Percentiles rank a stretch among this genome's conserved stretches.
These are phyloP conservation scores for Saccharum spontaneum DNA, from an alignment of 176 grass and related monocot genomes.

Conservation along the genomic window DNA sequence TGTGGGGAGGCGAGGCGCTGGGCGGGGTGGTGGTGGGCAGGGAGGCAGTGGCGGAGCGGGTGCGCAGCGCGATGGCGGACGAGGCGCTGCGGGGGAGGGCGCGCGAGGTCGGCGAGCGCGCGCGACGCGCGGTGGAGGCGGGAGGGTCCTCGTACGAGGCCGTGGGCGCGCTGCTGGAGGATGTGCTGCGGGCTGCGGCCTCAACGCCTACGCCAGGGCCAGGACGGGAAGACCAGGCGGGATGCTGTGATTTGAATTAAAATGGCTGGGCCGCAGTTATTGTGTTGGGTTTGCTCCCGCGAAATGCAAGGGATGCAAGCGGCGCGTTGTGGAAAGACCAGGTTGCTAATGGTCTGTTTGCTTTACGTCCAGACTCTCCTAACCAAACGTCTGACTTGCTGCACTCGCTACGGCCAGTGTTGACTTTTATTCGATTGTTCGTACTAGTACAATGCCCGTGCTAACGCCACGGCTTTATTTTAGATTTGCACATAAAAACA, in stretches of 20 bases:
- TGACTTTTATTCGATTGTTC: too few relatives aligned
- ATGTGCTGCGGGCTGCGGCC: slow-evolving; percentile 34
- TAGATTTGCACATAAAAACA: too few relatives aligned
- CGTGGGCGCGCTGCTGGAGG: slow-evolving; percentile 45
- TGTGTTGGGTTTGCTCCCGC: background rate
- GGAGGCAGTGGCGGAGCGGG: slow-evolving; percentile 49
- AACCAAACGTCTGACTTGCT: too few relatives aligned
- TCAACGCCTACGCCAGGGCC: background rate
- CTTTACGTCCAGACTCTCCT: too few relatives aligned
- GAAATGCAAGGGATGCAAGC: background rate
- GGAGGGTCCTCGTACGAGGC: slow-evolving; percentile 55
- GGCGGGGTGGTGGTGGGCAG: slow-evolving; percentile 45
- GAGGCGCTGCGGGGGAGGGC: slow-evolving; percentile 35
- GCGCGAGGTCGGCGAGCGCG: slow-evolving; percentile 18
- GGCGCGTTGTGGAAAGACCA: too few relatives aligned
- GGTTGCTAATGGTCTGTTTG: too few relatives aligned
- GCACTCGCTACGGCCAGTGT: too few relatives aligned
- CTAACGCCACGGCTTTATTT: too few relatives aligned
- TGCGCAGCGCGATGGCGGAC: slow-evolving; percentile 27
- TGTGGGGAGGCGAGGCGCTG: slow-evolving; percentile 57
- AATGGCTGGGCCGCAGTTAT: background rate
- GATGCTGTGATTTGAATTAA: background rate
- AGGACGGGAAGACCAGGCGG: background rate
- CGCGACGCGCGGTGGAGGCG: slow-evolving; percentile 24
- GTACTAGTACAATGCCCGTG: too few relatives aligned